A percentile compares a stretch with the other conserved stretches of the same genome.
Conservation (phyloP, 345 rosid species). For the Linum trigynum region DNA sequence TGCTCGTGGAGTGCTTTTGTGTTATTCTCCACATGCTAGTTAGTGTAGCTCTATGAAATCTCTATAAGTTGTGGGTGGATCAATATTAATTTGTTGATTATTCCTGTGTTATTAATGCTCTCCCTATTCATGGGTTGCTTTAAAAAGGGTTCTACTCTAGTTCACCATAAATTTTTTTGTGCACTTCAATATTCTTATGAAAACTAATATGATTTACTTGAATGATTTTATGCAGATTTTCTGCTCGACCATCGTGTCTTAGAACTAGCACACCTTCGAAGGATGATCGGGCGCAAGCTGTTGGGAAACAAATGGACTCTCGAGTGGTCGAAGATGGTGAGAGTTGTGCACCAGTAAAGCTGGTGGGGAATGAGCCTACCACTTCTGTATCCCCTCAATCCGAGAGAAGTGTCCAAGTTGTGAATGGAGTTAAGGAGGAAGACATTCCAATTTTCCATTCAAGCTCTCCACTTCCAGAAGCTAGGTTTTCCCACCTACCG, state of each 20-base stretch:
- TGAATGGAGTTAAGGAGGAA: neutral
- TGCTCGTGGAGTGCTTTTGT: neutral
- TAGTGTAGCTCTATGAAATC: too few relatives aligned
- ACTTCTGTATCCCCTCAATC: conserved; percentile 10
- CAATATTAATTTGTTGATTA: too few relatives aligned
- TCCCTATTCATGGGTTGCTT: neutral
- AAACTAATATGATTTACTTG: conserved; percentile 1
- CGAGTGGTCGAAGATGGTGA: conserved; percentile 23
- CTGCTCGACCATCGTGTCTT: conserved; percentile 44
- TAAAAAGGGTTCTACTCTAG: neutral
- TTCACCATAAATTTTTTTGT: too few relatives aligned
- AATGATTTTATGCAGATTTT: conserved; percentile 34
- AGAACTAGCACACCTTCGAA: conserved; percentile 26
- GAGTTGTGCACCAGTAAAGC: conserved; percentile 14
- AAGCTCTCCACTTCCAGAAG: conserved; percentile 13
- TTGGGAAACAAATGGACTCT: conserved; percentile 20
- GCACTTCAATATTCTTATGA: neutral
- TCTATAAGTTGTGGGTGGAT: too few relatives aligned
- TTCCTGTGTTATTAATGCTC: neutral
- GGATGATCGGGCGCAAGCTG: conserved; percentile 19
- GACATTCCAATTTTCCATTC: neutral
- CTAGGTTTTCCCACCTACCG: conserved; percentile 18
- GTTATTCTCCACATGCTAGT: neutral
- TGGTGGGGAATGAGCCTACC: conserved; percentile 2
- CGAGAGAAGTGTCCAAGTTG: conserved; percentile 15